These are phyloP conservation scores for Trichoderma polysporum DNA, from an alignment of 2,329 filamentous ascomycete genomes.

Conservation along the genomic window DNA sequence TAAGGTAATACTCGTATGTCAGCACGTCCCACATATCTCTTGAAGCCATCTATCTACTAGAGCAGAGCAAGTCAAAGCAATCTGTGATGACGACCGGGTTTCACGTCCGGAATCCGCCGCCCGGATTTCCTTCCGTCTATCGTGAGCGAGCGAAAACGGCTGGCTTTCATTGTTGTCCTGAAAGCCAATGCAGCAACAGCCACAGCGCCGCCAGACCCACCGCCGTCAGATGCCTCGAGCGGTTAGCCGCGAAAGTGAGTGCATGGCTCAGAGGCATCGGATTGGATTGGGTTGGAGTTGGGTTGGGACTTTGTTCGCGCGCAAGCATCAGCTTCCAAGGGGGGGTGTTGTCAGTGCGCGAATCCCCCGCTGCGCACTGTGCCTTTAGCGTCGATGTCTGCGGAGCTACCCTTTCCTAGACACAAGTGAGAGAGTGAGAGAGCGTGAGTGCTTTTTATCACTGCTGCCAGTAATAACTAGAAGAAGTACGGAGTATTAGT, in stretches of 20 bases:
- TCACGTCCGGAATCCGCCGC: background rate
- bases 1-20: no score
- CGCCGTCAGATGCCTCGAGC: background rate
- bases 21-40: background rate
- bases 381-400: conserved; percentile 6
- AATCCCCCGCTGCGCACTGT: conserved; percentile 3
- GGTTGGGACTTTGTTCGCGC: background rate
- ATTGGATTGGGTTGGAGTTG: background rate
- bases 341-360: conserved; percentile 7
- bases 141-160: background rate
- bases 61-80: no score
- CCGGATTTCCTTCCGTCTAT: background rate
- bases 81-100: no score
- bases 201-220: background rate
- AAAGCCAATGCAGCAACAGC: no score
- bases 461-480: no score
- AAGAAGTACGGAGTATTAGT: no score
- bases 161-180: background rate
- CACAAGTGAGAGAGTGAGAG: no score
- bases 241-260: background rate
- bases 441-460: no score
- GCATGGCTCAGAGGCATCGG: no score
- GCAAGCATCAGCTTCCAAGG: background rate
- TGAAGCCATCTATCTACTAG: no score
- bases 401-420: no score